A percentile compares a stretch with the other conserved stretches of the same genome.
Evolutionary conservation across 2,329 filamentous ascomycete species (phyloP).

Genomic region (Alternaria longipes): DNA sequence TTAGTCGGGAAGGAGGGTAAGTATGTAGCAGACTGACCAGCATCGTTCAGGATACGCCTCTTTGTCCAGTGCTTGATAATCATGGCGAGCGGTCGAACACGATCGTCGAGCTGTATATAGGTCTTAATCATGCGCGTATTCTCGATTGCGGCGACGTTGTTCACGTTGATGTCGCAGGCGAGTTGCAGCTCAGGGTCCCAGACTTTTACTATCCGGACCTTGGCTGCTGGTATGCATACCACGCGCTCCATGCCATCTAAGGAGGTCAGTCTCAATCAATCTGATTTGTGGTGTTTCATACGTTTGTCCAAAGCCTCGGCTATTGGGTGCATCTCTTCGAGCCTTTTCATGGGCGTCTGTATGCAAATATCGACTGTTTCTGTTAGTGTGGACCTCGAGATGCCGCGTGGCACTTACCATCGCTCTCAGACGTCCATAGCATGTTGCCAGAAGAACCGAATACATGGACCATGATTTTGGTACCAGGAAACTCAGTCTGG

Average conservation of each 20-base stretch:
- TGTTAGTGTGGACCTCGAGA: slow-evolving; percentile 32
- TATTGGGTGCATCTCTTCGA: slow-evolving; percentile 90
- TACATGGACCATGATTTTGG: slow-evolving; percentile 87
- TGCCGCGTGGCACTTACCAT: slow-evolving; percentile 68
- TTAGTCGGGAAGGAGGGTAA: slow-evolving; percentile 27
- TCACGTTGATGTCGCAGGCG: slow-evolving; percentile 98
- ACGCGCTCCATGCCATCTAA: slow-evolving; percentile 96
- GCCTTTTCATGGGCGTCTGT: slow-evolving; percentile 84
- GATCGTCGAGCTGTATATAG: slow-evolving; percentile 91
- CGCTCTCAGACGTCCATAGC: slow-evolving; percentile 93
- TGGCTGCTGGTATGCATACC: slow-evolving; percentile 91
- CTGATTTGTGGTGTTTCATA: slow-evolving; percentile 59
- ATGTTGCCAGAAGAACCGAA: slow-evolving; percentile 99
- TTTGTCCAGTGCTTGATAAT: slow-evolving; percentile 98
- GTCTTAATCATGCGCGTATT: slow-evolving; percentile 98
- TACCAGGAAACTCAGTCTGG: slow-evolving; percentile 89
- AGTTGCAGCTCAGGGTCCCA: slow-evolving; percentile 94
- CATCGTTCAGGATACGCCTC: slow-evolving; percentile 91
- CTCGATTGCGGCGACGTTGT: slow-evolving; percentile 92
- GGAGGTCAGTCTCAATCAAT: slow-evolving; percentile 43
- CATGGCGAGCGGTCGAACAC: slow-evolving; percentile 93
- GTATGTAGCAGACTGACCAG: slow-evolving; percentile 71
- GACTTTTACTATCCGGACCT: slow-evolving; percentile 97
- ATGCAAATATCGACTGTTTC: slow-evolving; percentile 92
- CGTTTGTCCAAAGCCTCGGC: slow-evolving; percentile 85